Conservation (phyloP, 306 rosid species). For the Lathyrus tuberosus region DNA sequence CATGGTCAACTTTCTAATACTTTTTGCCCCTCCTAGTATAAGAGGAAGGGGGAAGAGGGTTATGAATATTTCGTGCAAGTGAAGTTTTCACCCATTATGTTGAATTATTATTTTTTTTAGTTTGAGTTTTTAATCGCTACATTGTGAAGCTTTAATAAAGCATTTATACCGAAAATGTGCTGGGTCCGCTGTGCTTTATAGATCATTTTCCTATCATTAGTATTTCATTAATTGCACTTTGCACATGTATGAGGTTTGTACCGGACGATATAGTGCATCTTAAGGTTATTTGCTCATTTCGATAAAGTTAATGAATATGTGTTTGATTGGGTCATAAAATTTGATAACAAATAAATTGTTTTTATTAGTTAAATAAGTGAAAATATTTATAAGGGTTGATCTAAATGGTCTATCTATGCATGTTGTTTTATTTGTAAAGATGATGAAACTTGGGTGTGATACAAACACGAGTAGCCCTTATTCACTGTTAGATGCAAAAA, state of each 20-base stretch:
- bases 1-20: conserved; percentile 35
- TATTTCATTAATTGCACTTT: conserved; percentile 6
- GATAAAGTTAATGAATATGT: too few relatives aligned
- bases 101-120: conserved; percentile 34
- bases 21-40: conserved; percentile 34
- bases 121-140: conserved; percentile 43
- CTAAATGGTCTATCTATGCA: too few relatives aligned
- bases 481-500: too few relatives aligned
- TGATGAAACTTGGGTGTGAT: too few relatives aligned
- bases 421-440: too few relatives aligned
- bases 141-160: conserved; percentile 45
- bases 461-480: too few relatives aligned
- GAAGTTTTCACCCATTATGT: conserved; percentile 39
- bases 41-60: conserved; percentile 36
- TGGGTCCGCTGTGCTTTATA: neutral
- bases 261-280: too few relatives aligned
- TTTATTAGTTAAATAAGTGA: too few relatives aligned
- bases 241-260: neutral
- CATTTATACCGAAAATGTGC: conserved; percentile 10
- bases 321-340: too few relatives aligned
- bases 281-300: too few relatives aligned
- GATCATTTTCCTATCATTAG: neutral
- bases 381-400: too few relatives aligned
- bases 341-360: too few relatives aligned
- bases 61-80: conserved; percentile 41